A percentile compares a stretch with the other conserved stretches of the same genome.
phyloP scores from a whole-genome alignment of 2,329 filamentous ascomycete species.

The Apiospora saccharicola region DNA sequence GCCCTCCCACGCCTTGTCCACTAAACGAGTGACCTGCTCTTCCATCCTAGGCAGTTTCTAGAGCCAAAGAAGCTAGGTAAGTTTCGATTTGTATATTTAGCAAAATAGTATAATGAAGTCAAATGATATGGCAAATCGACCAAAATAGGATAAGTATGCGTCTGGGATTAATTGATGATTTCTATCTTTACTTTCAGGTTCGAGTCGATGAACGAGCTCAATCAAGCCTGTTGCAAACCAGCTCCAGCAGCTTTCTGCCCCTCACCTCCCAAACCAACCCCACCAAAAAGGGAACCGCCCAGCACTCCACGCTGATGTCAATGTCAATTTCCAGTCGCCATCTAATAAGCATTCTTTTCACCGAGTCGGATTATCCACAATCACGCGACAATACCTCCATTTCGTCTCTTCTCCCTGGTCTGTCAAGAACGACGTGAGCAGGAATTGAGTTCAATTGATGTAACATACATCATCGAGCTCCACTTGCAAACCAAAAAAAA shows the following conservation, averaged over 20 bases:
- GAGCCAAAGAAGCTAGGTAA: background rate
- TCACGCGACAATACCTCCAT: slow-evolving; percentile 14
- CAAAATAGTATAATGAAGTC: background rate
- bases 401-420: background rate
- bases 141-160: background rate
- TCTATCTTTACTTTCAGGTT: background rate
- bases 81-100: background rate
- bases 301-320: background rate
- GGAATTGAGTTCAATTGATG: background rate
- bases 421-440: background rate
- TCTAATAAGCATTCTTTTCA: slow-evolving; percentile 1
- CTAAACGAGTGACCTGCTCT: slow-evolving; percentile 73
- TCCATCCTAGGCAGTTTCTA: slow-evolving; percentile 65
- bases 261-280: slow-evolving; percentile 9
- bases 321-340: slow-evolving; percentile 7
- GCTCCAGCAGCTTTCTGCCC: background rate
- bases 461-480: slow-evolving; percentile 17
- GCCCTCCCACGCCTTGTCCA: slow-evolving; percentile 75
- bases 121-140: background rate
- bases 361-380: background rate
- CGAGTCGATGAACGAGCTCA: background rate
- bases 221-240: background rate
- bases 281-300: background rate
- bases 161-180: background rate
- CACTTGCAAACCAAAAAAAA: background rate